phyloP scores from a whole-genome alignment of 2,329 filamentous ascomycete genomes.

The Neophaeococcomyces aloes region DNA sequence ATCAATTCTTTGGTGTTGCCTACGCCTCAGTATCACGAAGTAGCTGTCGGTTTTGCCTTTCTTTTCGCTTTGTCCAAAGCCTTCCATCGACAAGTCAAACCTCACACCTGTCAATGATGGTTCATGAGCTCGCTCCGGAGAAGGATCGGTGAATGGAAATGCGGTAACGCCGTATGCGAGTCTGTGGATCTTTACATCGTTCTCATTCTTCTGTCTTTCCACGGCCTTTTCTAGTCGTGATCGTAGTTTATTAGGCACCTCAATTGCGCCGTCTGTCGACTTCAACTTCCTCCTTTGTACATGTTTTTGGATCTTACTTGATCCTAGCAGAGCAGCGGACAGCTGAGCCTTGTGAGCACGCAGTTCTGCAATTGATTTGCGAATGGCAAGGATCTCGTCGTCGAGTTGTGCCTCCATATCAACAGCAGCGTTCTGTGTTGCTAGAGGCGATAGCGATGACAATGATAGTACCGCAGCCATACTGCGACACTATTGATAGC shows the following conservation, averaged over 20 bases:
- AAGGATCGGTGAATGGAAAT: constrained; percentile 38
- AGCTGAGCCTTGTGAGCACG: constrained; percentile 31
- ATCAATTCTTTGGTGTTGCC: not conserved
- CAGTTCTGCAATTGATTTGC: constrained; percentile 32
- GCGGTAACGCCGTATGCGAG: constrained; percentile 36
- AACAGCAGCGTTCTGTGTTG: too few species aligned
- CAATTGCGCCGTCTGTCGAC: constrained; percentile 1
- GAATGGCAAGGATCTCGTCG: constrained; percentile 32
- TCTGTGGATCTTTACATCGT: constrained; percentile 32
- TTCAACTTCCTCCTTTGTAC: constrained; percentile 13
- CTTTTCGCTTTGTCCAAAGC: constrained; percentile 13
- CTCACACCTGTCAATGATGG: constrained; percentile 1
- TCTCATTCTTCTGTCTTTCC: not conserved
- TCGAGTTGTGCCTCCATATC: constrained; percentile 24
- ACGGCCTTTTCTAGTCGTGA: not conserved
- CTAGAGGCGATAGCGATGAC: too few species aligned
- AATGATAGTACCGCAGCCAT: too few species aligned
- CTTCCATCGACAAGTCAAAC: not conserved
- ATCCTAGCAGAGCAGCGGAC: constrained; percentile 33
- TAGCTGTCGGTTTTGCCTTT: constrained; percentile 21
- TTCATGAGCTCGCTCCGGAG: constrained; percentile 24
- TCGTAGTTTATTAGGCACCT: constrained; percentile 25
- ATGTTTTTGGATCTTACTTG: constrained; percentile 27
- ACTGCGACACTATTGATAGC: too few species aligned
- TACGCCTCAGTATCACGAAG: constrained; percentile 10